phyloP scores from a whole-genome alignment of 495 filamentous ascomycete genomes.

The Trichocladium antarcticum region DNA sequence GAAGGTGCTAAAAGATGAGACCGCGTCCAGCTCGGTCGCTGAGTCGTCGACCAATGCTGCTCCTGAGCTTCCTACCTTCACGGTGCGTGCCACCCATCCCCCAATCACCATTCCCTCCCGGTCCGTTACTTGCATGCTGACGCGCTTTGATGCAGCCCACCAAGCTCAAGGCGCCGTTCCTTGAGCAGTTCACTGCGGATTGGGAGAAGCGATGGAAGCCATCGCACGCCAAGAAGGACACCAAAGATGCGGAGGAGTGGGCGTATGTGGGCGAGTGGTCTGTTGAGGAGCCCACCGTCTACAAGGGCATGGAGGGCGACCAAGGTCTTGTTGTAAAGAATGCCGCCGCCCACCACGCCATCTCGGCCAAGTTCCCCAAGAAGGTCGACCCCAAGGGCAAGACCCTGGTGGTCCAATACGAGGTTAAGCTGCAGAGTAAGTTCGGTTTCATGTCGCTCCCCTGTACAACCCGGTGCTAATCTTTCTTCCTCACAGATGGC shows the following conservation, averaged over 20 bases:
- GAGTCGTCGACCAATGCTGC: conserved; percentile 48
- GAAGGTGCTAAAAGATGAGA: conserved; percentile 40
- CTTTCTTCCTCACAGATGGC: conserved; percentile 48
- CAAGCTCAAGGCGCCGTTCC: conserved; percentile 79
- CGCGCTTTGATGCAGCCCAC: conserved; percentile 53
- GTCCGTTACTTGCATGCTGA: conserved; percentile 19
- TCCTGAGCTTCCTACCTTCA: conserved; percentile 68
- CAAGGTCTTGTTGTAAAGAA: conserved; percentile 97
- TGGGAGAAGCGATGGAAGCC: conserved; percentile 88
- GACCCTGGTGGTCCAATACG: conserved; percentile 94
- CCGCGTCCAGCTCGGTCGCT: conserved; percentile 28
- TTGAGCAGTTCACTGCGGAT: conserved; percentile 96
- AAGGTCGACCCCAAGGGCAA: conserved; percentile 95
- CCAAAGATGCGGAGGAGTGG: conserved; percentile 80
- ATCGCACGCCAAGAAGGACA: conserved; percentile 92
- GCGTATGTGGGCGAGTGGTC: conserved; percentile 94
- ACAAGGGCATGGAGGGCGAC: conserved; percentile 92
- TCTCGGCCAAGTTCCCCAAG: conserved; percentile 97
- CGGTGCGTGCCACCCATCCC: conserved; percentile 46
- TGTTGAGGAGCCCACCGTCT: conserved; percentile 86
- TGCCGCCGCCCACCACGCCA: conserved; percentile 92
- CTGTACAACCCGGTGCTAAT: conserved; percentile 9
- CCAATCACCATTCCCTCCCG: conserved; percentile 9
- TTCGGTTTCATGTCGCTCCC: conserved; percentile 13
- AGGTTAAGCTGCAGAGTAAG: conserved; percentile 97